phyloP scores from a whole-genome alignment of 2,329 filamentous ascomycete genomes.

The Epichloe gansuensis region DNA sequence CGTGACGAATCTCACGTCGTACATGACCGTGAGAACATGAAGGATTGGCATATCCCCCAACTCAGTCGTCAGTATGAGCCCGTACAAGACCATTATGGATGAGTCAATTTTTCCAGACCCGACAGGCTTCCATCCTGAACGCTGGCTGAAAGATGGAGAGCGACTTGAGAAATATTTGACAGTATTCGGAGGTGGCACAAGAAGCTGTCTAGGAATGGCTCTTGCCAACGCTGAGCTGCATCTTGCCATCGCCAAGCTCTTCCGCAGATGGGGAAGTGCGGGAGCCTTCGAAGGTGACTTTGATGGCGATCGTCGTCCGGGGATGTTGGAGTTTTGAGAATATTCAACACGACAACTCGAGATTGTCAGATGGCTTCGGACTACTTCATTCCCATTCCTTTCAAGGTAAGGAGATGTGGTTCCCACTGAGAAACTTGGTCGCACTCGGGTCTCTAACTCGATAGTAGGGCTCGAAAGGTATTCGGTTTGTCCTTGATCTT shows the following conservation, averaged over 20 bases:
- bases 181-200: slow-evolving; percentile 23
- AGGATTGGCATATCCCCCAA: slow-evolving; percentile 20
- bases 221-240: slow-evolving; percentile 28
- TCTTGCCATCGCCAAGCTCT: slow-evolving; percentile 24
- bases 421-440: no score
- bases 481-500: slow-evolving; percentile 21
- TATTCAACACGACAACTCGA: slow-evolving; percentile 22
- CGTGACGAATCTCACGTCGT: slow-evolving; percentile 23
- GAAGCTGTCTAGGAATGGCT: slow-evolving; percentile 25
- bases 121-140: slow-evolving; percentile 22
- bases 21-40: slow-evolving; percentile 16
- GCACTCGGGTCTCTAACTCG: slow-evolving; percentile 1
- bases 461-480: slow-evolving; percentile 20
- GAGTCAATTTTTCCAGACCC: slow-evolving; percentile 21
- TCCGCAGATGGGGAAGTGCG: slow-evolving; percentile 24
- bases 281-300: slow-evolving; percentile 18
- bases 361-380: slow-evolving; percentile 26
- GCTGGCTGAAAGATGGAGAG: slow-evolving; percentile 21
- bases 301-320: slow-evolving; percentile 20
- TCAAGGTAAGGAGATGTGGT: slow-evolving; percentile 16
- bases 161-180: slow-evolving; percentile 22
- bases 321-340: slow-evolving; percentile 21
- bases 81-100: slow-evolving; percentile 24
- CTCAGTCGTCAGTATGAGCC: slow-evolving; percentile 26
- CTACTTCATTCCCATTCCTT: slow-evolving; percentile 27